These are phyloP conservation scores for Lophium mytilinum DNA, from an alignment of 495 filamentous ascomycete species.

Conservation along the genomic window DNA sequence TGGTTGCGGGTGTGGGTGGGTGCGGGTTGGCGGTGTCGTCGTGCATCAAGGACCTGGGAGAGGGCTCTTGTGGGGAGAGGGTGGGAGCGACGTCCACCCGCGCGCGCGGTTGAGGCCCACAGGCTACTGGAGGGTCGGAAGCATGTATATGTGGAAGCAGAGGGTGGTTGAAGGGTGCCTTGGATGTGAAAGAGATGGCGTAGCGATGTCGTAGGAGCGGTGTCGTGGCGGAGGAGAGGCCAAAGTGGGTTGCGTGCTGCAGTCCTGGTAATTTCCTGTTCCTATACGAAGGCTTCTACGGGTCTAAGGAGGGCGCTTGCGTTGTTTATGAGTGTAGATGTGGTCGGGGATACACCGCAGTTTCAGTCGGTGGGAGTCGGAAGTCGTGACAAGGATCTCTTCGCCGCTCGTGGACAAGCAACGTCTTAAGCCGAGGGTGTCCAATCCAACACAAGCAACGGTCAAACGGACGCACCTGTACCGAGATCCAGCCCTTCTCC, in stretches of 20 bases:
- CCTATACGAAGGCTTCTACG: not conserved
- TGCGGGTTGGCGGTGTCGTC: constrained; percentile 1
- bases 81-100: not conserved
- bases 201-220: constrained; percentile 9
- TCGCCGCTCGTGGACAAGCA: not conserved
- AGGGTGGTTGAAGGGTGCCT: not conserved
- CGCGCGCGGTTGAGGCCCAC: constrained; percentile 1
- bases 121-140: not conserved
- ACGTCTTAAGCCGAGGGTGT: not conserved
- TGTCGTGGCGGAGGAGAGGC: not conserved
- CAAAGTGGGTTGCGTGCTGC: not conserved
- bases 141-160: constrained; percentile 1
- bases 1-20: constrained; percentile 21
- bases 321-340: constrained; percentile 4
- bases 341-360: constrained; percentile 3
- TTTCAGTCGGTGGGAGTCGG: not conserved
- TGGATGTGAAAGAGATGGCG: not conserved
- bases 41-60: constrained; percentile 8
- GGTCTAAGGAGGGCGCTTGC: not conserved
- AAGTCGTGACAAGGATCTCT: constrained; percentile 9
- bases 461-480: not conserved
- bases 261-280: not conserved
- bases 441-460: not conserved
- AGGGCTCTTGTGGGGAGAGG: not conserved
- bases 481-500: not conserved